Percentiles rank a stretch among this genome's conserved stretches.
These are phyloP conservation scores for Sporisorium iseilematis-ciliati DNA, from an alignment of 1,284 basidiomycete species.

Conservation along the genomic window DNA sequence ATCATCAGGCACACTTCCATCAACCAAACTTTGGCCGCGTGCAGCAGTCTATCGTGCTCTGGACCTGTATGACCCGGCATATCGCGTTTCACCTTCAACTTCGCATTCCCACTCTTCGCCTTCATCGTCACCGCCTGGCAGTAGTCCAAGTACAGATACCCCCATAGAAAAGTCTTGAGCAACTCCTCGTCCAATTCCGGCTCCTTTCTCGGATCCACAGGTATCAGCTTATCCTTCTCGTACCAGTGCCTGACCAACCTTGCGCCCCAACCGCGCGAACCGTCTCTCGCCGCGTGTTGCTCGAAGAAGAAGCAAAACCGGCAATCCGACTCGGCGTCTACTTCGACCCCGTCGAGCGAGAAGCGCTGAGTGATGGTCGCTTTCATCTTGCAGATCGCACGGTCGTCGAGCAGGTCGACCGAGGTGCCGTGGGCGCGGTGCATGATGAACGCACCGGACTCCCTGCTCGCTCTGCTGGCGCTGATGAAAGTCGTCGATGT, in stretches of 20 bases:
- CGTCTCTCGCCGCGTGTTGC: constrained; percentile 13
- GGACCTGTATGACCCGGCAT: too few species aligned
- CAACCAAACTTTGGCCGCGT: too few species aligned
- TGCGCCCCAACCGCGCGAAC: constrained; percentile 1
- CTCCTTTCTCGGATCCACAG: constrained; percentile 63
- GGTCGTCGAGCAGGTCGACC: constrained; percentile 57
- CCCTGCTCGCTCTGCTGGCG: constrained; percentile 57
- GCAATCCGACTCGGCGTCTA: constrained; percentile 67
- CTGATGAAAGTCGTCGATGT: constrained; percentile 66
- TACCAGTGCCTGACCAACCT: constrained; percentile 49
- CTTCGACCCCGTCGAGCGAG: constrained; percentile 57
- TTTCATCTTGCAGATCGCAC: constrained; percentile 66
- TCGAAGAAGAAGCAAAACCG: constrained; percentile 66
- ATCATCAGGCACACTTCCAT: too few species aligned
- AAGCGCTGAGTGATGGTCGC: constrained; percentile 68
- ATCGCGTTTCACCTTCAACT: too few species aligned
- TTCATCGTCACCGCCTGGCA: too few species aligned
- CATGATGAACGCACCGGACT: constrained; percentile 61
- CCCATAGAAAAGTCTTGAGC: constrained; percentile 57
- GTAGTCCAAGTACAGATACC: constrained; percentile 1
- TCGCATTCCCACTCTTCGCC: too few species aligned
- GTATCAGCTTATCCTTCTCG: constrained; percentile 65
- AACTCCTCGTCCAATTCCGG: constrained; percentile 60
- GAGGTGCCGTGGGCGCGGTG: constrained; percentile 64
- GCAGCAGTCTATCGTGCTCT: too few species aligned